Conservation (phyloP, 1,284 basidiomycete species). For the Apiotrichum mycotoxinovorans region DNA sequence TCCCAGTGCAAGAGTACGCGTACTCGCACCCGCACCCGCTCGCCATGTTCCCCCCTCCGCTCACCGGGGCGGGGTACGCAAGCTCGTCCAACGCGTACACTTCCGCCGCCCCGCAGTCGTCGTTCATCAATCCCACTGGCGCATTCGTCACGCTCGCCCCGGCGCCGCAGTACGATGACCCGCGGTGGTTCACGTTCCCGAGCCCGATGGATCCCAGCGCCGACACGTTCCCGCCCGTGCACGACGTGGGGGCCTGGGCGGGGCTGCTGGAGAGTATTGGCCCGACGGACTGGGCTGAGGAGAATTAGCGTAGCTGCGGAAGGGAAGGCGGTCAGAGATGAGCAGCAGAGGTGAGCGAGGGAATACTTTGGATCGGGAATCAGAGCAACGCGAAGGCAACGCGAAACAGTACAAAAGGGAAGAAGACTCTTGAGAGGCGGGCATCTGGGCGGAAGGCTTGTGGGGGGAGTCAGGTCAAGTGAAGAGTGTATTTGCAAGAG, state of each 20-base stretch:
- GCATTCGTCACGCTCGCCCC: conserved; percentile 14
- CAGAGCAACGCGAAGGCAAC: too few relatives aligned
- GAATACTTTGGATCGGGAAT: too few relatives aligned
- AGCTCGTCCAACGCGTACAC: not conserved
- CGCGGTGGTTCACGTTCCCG: conserved; percentile 13
- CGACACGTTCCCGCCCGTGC: conserved; percentile 18
- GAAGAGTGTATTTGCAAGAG: too few relatives aligned
- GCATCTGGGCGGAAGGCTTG: too few relatives aligned
- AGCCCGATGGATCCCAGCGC: conserved; percentile 21
- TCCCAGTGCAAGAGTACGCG: not conserved
- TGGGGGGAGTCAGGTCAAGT: too few relatives aligned
- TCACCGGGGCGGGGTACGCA: too few relatives aligned
- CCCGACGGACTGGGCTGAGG: conserved; percentile 4
- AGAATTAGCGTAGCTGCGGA: not conserved
- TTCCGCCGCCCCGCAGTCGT: not conserved
- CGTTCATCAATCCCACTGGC: not conserved
- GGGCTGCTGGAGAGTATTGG: conserved; percentile 16
- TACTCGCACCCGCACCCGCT: not conserved
- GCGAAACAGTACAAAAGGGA: too few relatives aligned
- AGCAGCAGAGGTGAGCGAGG: too few relatives aligned
- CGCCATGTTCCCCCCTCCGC: not conserved
- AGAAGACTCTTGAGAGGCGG: too few relatives aligned
- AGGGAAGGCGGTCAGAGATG: not conserved
- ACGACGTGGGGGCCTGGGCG: conserved; percentile 17
- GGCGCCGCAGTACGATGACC: conserved; percentile 1